Evolutionary conservation across 768 basidiomycete genomes (phyloP), one percentile per base, ranked within the genome.

Genomic region (Hericium alpestre): DNA sequence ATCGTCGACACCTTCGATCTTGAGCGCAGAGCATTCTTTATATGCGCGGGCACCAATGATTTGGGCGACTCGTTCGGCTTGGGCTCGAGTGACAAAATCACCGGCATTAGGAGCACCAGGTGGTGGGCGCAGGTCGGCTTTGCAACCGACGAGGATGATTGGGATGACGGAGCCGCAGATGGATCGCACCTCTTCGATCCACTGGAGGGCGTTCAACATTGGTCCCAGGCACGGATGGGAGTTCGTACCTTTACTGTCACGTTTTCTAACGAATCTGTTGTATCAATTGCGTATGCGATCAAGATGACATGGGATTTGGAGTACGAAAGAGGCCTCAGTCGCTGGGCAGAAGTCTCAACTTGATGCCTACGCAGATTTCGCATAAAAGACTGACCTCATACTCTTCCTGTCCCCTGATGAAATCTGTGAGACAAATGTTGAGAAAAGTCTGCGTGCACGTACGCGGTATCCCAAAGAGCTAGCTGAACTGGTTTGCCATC

Each of bases 401-500:
- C 74, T 96, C 95, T 76, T 99, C 95, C 75, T 97, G 94, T 49
- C 95, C 94, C 66, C 94, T 96, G 67, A 57, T 55, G 64, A 60
- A 60, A 59, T 58, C 53, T 32, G 58, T 54, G 54, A 58, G 53
- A 10, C 39, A 9, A 12, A 32, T 9, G 15, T 27, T 49, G 38
- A 22, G 32, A 56, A 50, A 51, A 56, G 57, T 40, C 55, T 51
- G 53, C 48, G 50, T 48, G 32, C 58, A 85, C 90, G 72, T 70
- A 96, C 94, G 96, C 96, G 55, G 96, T 98, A 79, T 99, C 96
- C 96, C 96, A 98, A 47, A 98, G 73, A 43, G 96, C 95, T 58
- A 98, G 73, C 70, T 98, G 94, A 16, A 99, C 92, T 39, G 94
- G 91, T 72, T 98, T 98, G 63, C 93, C 93, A 71, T 99, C 96